These are phyloP conservation scores for Passalora sequoiae DNA, from an alignment of 2,329 filamentous ascomycete genomes.

Conservation along the genomic window DNA sequence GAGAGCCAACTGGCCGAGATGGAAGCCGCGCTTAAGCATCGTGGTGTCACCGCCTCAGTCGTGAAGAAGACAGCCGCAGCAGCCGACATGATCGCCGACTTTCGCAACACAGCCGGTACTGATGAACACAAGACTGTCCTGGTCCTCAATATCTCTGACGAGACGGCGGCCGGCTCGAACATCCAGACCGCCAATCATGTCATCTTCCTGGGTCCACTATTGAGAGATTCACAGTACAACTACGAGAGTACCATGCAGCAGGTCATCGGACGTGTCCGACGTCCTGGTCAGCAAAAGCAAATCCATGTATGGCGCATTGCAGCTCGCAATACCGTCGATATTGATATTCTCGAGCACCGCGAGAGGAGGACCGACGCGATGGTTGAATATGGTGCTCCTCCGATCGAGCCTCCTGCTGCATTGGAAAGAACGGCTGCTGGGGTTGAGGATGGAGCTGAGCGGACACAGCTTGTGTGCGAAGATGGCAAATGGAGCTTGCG, in stretches of 20 bases:
- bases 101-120: slow-evolving; percentile 15
- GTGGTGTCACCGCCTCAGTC: slow-evolving; percentile 33
- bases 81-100: slow-evolving; percentile 18
- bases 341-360: slow-evolving; percentile 44
- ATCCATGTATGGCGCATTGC: slow-evolving; percentile 68
- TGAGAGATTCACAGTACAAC: slow-evolving; percentile 46
- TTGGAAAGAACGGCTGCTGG: slow-evolving; percentile 14
- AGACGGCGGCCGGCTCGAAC: slow-evolving; percentile 57
- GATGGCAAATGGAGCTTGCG: slow-evolving; percentile 30
- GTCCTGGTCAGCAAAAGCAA: slow-evolving; percentile 53
- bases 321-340: slow-evolving; percentile 63
- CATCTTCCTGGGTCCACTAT: slow-evolving; percentile 56
- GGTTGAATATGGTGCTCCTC: slow-evolving; percentile 15
- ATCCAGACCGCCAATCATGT: slow-evolving; percentile 60
- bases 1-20: slow-evolving; percentile 41
- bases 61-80: slow-evolving; percentile 32
- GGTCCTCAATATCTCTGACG: slow-evolving; percentile 53
- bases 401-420: slow-evolving; percentile 12
- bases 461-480: slow-evolving; percentile 30
- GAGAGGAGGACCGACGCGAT: slow-evolving; percentile 33
- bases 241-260: slow-evolving; percentile 59
- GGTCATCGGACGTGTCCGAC: slow-evolving; percentile 56
- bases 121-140: slow-evolving; percentile 45
- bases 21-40: slow-evolving; percentile 30
- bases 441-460: slow-evolving; percentile 17